Percentiles rank a stretch among this genome's conserved stretches.
Evolutionary conservation across 2,329 filamentous ascomycete genomes (phyloP).

Genomic region (Verticillium zaregamsianum): DNA sequence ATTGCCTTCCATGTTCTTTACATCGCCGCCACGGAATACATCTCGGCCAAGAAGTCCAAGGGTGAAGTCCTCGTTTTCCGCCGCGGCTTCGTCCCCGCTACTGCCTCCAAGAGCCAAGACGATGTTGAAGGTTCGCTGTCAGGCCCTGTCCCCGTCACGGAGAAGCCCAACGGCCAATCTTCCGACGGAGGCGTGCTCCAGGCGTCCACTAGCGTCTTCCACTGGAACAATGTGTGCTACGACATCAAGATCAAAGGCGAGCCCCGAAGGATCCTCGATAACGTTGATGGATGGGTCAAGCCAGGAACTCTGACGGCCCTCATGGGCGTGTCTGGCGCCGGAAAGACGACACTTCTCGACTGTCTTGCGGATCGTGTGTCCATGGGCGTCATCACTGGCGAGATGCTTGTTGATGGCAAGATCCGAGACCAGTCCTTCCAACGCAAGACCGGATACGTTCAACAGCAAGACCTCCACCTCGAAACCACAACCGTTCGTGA

Average conservation of each 20-base stretch:
- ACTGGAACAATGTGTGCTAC: slow-evolving; percentile 81
- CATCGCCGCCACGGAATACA: slow-evolving; percentile 43
- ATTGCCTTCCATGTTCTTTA: slow-evolving; percentile 43
- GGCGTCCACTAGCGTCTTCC: slow-evolving; percentile 71
- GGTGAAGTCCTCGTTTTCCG: slow-evolving; percentile 58
- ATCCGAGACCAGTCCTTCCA: slow-evolving; percentile 80
- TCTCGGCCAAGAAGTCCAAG: slow-evolving; percentile 47
- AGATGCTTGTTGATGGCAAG: slow-evolving; percentile 66
- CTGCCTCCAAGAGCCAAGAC: slow-evolving; percentile 5
- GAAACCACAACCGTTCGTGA: slow-evolving; percentile 83
- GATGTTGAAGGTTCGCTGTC: slow-evolving; percentile 47
- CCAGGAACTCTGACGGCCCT: slow-evolving; percentile 84
- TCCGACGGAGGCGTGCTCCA: slow-evolving; percentile 37
- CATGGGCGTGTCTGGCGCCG: slow-evolving; percentile 88
- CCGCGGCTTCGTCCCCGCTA: slow-evolving; percentile 26
- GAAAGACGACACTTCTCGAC: slow-evolving; percentile 88
- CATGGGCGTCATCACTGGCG: slow-evolving; percentile 83
- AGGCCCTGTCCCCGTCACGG: slow-evolving; percentile 44
- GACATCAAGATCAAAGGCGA: slow-evolving; percentile 75
- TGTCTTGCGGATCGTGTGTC: slow-evolving; percentile 80
- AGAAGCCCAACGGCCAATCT: slow-evolving; percentile 27
- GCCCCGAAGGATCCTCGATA: slow-evolving; percentile 69
- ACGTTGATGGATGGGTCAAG: slow-evolving; percentile 91
- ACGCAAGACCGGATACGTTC: slow-evolving; percentile 86
- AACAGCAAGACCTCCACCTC: slow-evolving; percentile 88